Base-by-base conservation (phyloP, 805 yeast genomes). In the Kuraishia capsulata region DNA sequence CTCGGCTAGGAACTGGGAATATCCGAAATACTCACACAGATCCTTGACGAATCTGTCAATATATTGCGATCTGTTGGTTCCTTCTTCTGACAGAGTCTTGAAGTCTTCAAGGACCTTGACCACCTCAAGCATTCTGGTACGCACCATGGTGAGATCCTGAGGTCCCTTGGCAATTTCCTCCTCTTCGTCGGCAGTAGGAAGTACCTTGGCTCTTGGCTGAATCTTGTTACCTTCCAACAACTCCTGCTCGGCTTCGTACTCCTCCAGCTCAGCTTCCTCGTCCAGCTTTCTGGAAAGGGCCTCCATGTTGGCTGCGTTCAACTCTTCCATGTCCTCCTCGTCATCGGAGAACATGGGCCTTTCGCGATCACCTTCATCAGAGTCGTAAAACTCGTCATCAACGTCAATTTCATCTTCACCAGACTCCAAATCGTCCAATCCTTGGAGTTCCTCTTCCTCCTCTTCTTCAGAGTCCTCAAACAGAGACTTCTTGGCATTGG, bases 101-200 rank as follows among this genome's bases (percentile, higher is more conserved):
- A 90, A 87, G 60, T 90, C 86, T 59, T 90, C 97, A 50, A 92
- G 72, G 14, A 90, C 96, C 57, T 89, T 89, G 37, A 89, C 90
- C 45, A 94, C 76, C 65, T 92, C 98, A 49, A 90, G 78, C 83
- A 92, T 90, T 64, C 98, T 78, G 16, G 96, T 86, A 62, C 97
- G 78, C 5, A 85, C 73, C 50, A 84, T 69, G 5, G 88, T 84
- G 36, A 89, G 70, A 56, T 88, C 95, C 48, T 78, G 78, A 34
- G 87, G 81, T 23, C 69, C 71, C 10, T 56, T 52, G 13, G 69
- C 71, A 23, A 66, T 65, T 39, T 69, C 73, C 48, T 78, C 83
- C 50, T 79, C 83, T 53, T 79, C 86, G 45, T 70, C 81, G 20
- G 62, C 76, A 3, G 81, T 65, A 29, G 96, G 96, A 43, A 88